phyloP scores from a whole-genome alignment of 2,329 filamentous ascomycete genomes.

The Pseudogymnoascus sp. region DNA sequence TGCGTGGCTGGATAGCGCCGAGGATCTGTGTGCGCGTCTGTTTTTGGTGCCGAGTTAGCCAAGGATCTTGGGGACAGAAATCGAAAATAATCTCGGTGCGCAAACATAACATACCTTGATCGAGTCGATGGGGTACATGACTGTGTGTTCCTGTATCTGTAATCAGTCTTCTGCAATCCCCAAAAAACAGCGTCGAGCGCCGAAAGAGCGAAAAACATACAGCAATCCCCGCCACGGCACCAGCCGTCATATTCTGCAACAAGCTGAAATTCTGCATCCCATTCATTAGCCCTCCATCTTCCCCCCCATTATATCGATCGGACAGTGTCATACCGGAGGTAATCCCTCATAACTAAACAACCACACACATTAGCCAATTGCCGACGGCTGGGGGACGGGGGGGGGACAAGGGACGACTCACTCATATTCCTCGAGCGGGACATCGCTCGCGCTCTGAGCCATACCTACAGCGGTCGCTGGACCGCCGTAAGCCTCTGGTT shows the following conservation, averaged over 20 bases:
- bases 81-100: background rate
- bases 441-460: slow-evolving; percentile 1
- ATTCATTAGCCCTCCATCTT: background rate
- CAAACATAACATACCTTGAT: slow-evolving; percentile 70
- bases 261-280: slow-evolving; percentile 70
- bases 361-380: background rate
- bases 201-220: slow-evolving; percentile 42
- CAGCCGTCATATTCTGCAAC: slow-evolving; percentile 87
- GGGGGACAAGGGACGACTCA: background rate
- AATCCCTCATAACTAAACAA: slow-evolving; percentile 3
- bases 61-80: background rate
- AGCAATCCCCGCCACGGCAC: slow-evolving; percentile 93
- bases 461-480: slow-evolving; percentile 5
- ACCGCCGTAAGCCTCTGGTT: slow-evolving; percentile 7
- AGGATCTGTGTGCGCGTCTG: slow-evolving; percentile 98
- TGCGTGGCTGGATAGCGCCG: slow-evolving; percentile 47
- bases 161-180: slow-evolving; percentile 20
- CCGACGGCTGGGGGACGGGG: background rate
- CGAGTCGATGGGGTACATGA: slow-evolving; percentile 98
- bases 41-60: background rate
- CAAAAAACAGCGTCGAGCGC: slow-evolving; percentile 15
- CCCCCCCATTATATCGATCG: background rate
- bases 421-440: slow-evolving; percentile 3
- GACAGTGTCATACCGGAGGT: background rate
- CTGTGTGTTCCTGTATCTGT: slow-evolving; percentile 72